Evolutionary conservation across 768 basidiomycete genomes (phyloP).

Genomic region (Clavulina sp.): DNA sequence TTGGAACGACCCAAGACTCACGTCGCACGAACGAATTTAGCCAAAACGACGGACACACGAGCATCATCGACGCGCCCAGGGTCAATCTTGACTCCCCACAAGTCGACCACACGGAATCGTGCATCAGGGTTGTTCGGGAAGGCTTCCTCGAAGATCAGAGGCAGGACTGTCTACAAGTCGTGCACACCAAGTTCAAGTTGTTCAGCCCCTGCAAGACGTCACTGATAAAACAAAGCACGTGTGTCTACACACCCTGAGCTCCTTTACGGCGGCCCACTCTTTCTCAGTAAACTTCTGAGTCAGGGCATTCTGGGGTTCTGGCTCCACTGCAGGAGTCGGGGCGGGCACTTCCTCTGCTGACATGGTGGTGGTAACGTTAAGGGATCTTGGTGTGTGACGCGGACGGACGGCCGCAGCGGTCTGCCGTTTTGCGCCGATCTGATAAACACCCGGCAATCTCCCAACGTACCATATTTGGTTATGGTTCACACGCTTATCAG

Average conservation of each 20-base stretch:
- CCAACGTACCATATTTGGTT: too few relatives aligned
- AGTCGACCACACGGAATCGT: constrained; percentile 18
- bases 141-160: constrained; percentile 38
- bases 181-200: constrained; percentile 19
- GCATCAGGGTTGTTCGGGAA: constrained; percentile 31
- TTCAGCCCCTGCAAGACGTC: too few relatives aligned
- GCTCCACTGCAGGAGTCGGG: constrained; percentile 12
- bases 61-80: constrained; percentile 35
- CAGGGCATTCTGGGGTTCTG: constrained; percentile 50
- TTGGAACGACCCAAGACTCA: too few relatives aligned
- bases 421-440: too few relatives aligned
- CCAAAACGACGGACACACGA: constrained; percentile 51
- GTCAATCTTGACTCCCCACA: constrained; percentile 62
- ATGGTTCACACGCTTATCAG: too few relatives aligned
- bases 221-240: too few relatives aligned
- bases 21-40: constrained; percentile 73
- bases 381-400: too few relatives aligned
- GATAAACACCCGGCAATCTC: too few relatives aligned
- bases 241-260: constrained; percentile 47
- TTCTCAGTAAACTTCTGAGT: constrained; percentile 49
- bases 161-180: constrained; percentile 24
- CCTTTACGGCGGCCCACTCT: constrained; percentile 56
- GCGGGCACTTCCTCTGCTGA: too few relatives aligned
- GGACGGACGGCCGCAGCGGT: too few relatives aligned
- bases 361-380: too few relatives aligned